A percentile compares a stretch with the other conserved stretches of the same genome.
phyloP scores from a whole-genome alignment of 2,329 filamentous ascomycete species.

The Meredithiella fracta region DNA sequence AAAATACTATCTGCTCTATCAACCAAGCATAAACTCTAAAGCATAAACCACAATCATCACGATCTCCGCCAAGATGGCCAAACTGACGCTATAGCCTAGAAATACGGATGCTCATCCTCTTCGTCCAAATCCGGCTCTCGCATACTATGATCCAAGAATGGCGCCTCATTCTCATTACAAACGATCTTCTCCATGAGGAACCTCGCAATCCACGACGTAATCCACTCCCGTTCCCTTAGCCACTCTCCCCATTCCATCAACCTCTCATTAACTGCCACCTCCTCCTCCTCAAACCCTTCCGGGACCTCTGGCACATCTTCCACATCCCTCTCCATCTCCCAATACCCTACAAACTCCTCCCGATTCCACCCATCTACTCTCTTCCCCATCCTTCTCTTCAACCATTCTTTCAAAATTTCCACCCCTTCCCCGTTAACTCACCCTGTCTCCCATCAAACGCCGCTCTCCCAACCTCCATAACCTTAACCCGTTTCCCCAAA shows the following conservation, averaged over 20 bases:
- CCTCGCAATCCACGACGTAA: too few relatives aligned
- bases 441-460: neutral
- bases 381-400: neutral
- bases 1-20: too few relatives aligned
- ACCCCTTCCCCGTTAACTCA: neutral
- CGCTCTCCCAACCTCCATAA: neutral
- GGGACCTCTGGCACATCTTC: neutral
- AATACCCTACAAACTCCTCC: neutral
- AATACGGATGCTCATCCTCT: too few relatives aligned
- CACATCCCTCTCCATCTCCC: neutral
- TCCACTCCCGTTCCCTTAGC: neutral
- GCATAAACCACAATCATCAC: too few relatives aligned
- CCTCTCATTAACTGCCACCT: neutral
- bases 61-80: too few relatives aligned
- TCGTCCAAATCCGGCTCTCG: too few relatives aligned
- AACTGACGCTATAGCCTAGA: too few relatives aligned
- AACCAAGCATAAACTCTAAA: too few relatives aligned
- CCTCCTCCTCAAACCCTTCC: neutral
- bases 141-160: too few relatives aligned
- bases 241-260: neutral
- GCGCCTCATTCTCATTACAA: too few relatives aligned
- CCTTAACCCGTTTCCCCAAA: neutral
- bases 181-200: too few relatives aligned
- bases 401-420: conserved; percentile 1
- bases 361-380: neutral